Evolutionary conservation across 2,329 filamentous ascomycete genomes (phyloP), one percentile per base, ranked within the genome.

Genomic region (Epicoccum sorghinum): DNA sequence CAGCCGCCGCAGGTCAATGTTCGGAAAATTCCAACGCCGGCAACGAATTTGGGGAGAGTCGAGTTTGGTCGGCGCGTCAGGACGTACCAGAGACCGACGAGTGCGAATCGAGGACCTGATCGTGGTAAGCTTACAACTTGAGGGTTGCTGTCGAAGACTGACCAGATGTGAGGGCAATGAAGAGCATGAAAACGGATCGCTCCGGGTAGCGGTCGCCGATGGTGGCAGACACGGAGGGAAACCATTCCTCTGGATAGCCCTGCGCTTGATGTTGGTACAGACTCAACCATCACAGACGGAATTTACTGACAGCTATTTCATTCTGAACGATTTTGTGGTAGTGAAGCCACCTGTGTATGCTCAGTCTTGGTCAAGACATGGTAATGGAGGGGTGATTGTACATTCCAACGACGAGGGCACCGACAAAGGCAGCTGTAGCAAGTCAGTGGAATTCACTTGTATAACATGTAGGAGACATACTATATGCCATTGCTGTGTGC

Each of bases 291-390:
- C 7, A 7, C 1, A 3, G 18, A 12, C 7, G 1, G 24, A 8
- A 13, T 27, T 6, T 23, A 75, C 78, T 67, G 62, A 82, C 80
- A 76, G 92, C 96, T 79, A 93, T 90, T 77, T 99, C 92, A 77
- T 99, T 99, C 77, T 97, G 83, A 51, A 99, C 95, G 65, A 99
- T 99, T 80, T 99, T 99, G 71, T 89, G 85, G 79, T 95, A 98
- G 78, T 99, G 95, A 43, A 99, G 83, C 50, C 82, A 83, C 51
- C 88, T 80, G 62, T 24, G n/a, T 32, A 40, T 51, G 44, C 59
- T 75, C 54, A 70, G 64, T 53, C 46, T 42, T 32, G 58, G 24
- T 57, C 54, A 55, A 56, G 46, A 47, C 35, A 44, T 32, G 30
- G 33, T 40, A 24, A 24, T 35, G 57, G 51, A 37, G 52, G 39